Conservation (phyloP, 78 protist genomes). For the Protostelium mycophagum region DNA sequence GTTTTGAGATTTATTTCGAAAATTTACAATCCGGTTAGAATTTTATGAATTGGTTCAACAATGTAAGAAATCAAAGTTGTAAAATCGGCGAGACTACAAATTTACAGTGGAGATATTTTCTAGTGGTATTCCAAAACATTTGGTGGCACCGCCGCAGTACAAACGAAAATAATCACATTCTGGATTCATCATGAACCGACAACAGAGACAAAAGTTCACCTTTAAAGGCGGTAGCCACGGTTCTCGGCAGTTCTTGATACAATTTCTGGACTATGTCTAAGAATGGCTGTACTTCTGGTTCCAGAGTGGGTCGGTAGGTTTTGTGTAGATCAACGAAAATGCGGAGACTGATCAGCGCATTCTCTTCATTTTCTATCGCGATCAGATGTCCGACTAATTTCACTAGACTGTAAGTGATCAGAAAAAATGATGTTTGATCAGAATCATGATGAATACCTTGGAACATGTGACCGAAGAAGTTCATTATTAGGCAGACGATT, state of each 20-base stretch:
- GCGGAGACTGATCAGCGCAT: constrained; percentile 74
- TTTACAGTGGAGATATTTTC: not conserved
- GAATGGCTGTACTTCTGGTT: constrained; percentile 70
- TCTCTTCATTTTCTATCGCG: constrained; percentile 80
- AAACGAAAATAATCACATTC: too few relatives aligned
- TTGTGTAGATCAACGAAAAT: constrained; percentile 88
- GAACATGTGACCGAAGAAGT: constrained; percentile 31
- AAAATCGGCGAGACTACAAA: too few relatives aligned
- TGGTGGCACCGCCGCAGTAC: not conserved
- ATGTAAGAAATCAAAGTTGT: too few relatives aligned
- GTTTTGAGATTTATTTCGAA: too few relatives aligned
- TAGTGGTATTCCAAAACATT: not conserved
- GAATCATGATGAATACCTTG: not conserved
- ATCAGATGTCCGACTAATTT: constrained; percentile 49
- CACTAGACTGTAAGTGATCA: not conserved
- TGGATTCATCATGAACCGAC: too few relatives aligned
- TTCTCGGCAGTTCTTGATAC: constrained; percentile 46
- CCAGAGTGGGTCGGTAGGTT: constrained; percentile 55
- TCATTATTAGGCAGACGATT: constrained; percentile 79
- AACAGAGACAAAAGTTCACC: too few relatives aligned
- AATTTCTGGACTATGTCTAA: constrained; percentile 61
- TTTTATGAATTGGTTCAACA: too few relatives aligned
- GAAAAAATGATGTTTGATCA: constrained; percentile 1
- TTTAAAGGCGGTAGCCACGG: constrained; percentile 27
- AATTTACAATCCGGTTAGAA: too few relatives aligned